Evolutionary conservation across 1,284 basidiomycete species (phyloP).

Genomic region (Ustilago tritici): DNA sequence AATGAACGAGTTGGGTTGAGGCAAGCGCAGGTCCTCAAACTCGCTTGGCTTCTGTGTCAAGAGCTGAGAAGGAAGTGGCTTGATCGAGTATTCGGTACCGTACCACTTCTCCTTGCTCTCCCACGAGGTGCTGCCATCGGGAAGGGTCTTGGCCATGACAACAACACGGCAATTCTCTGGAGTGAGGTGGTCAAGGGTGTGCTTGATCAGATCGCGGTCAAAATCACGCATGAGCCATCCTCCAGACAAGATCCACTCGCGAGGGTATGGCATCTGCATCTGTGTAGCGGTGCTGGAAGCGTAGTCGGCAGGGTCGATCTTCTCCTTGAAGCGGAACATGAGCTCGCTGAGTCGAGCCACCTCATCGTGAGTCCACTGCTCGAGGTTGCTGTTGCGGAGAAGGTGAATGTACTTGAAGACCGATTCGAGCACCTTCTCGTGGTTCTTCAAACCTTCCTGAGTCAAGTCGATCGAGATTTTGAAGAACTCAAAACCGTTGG

Average conservation of each 20-base stretch:
- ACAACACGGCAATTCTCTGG: conserved; percentile 79
- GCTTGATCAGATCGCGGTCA: conserved; percentile 77
- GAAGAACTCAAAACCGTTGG: conserved; percentile 87
- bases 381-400: conserved; percentile 78
- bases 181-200: conserved; percentile 76
- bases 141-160: conserved; percentile 77
- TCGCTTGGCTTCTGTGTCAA: conserved; percentile 31
- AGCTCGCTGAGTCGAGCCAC: conserved; percentile 80
- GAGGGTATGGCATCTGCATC: conserved; percentile 84
- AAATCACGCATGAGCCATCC: conserved; percentile 83
- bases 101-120: conserved; percentile 68
- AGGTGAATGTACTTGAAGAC: conserved; percentile 90
- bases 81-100: conserved; percentile 67
- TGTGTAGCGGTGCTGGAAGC: conserved; percentile 81
- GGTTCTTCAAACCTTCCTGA: conserved; percentile 86
- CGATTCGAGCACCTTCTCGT: conserved; percentile 79
- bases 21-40: conserved; percentile 63
- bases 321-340: conserved; percentile 90
- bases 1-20: conserved; percentile 67
- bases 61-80: conserved; percentile 53
- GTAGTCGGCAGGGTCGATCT: conserved; percentile 82
- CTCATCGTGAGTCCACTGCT: conserved; percentile 83
- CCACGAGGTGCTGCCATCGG: conserved; percentile 58
- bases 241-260: conserved; percentile 81
- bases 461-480: conserved; percentile 86